Evolutionary conservation across 129 eudicot genomes (phyloP), one percentile per base, ranked within the genome.

Genomic region (Helianthus annuus): DNA sequence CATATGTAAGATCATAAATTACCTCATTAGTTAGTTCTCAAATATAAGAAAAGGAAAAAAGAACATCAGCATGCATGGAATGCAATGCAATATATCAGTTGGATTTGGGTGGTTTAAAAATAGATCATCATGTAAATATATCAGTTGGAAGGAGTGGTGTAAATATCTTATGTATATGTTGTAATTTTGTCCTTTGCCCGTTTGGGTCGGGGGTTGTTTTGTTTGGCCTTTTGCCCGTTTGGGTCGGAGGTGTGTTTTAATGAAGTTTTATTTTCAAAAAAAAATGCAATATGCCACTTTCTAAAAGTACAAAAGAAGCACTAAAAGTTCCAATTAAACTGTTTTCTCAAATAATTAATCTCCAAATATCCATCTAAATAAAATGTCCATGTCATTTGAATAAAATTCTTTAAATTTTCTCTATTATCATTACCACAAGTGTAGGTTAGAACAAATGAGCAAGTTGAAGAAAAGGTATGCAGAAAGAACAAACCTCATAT

Each of bases 401-500:
- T 39, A 12, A 40, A 5, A 29, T 11, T 22, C n/a, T 8, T 3
- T 10, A 11, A 69, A 1, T 29, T 14, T 7, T 67, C 27, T 16
- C 52, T 16, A 13, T n/a, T 24, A 44, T 7, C 48, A 72, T 46
- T 58, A 72, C 48, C 57, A 59, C 55, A 54, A 10, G 7, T 8
- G 19, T 29, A 27, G 59, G 61, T 68, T 29, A n/a, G 9, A 34
- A 11, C 75, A 24, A 12, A 39, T 12, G 45, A 70, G 19, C 14
- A 55, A 55, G 38, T 70, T 8, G 15, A 56, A 48, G 36, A 16
- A 76, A 76, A 76, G 44, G 51, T 17, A 36, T 19, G 15, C 13
- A 39, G 38, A 61, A 70, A 76, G 74, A 72, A 82, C 83, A 54
- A 69, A 87, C 96, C 93, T 87, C 96, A 49, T 75, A 90, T 45